Conservation (phyloP, 2,329 filamentous ascomycete genomes). For the Colletotrichum cordylinicola region DNA sequence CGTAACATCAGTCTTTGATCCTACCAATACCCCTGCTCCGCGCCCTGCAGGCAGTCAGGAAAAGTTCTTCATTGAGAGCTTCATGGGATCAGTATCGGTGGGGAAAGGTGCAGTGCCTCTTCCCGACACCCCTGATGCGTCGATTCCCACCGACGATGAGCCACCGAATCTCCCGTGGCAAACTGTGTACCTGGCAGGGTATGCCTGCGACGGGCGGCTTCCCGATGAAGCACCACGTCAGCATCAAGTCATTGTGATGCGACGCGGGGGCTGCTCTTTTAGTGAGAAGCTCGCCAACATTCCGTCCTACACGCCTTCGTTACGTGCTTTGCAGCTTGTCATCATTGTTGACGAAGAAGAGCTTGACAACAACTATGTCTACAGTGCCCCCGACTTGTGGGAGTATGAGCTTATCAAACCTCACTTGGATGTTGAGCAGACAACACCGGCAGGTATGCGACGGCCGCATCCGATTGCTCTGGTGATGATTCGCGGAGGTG, state of each 20-base stretch:
- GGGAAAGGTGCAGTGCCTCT: conserved; percentile 71
- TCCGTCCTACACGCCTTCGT: conserved; percentile 72
- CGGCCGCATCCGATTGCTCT: conserved; percentile 78
- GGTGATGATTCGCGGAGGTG: conserved; percentile 80
- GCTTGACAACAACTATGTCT: conserved; percentile 31
- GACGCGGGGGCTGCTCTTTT: conserved; percentile 85
- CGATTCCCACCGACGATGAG: conserved; percentile 41
- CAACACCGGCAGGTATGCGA: conserved; percentile 71
- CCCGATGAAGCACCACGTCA: conserved; percentile 55
- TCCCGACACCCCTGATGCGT: conserved; percentile 67
- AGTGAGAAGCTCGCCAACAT: conserved; percentile 83
- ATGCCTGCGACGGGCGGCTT: conserved; percentile 67
- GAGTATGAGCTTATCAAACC: conserved; percentile 57
- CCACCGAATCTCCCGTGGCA: conserved; percentile 67
- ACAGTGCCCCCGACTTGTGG: conserved; percentile 24
- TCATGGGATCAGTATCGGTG: conserved; percentile 53
- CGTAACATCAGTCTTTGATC: conserved; percentile 50
- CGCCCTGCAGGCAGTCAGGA: conserved; percentile 26
- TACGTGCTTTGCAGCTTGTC: conserved; percentile 76
- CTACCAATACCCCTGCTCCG: conserved; percentile 34
- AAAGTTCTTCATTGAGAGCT: conserved; percentile 49
- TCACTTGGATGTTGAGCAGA: conserved; percentile 76
- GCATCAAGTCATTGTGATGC: conserved; percentile 82
- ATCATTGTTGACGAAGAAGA: conserved; percentile 66
- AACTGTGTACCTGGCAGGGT: conserved; percentile 72